phyloP scores from a whole-genome alignment of 2,329 filamentous ascomycete species.

The Orbilia ellipsospora region DNA sequence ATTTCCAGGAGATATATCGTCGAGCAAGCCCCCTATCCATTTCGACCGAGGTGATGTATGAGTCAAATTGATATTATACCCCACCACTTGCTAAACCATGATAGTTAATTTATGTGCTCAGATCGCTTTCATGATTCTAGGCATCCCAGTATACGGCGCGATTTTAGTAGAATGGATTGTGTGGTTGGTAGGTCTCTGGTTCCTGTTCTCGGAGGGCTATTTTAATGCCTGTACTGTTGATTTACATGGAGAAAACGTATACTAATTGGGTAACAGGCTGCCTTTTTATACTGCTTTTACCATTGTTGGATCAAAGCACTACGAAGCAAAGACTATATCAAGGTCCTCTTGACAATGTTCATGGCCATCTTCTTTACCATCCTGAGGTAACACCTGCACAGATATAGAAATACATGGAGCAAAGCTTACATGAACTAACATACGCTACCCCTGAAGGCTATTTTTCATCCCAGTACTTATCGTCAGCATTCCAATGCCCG shows the following conservation, averaged over 20 bases:
- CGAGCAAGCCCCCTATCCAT: constrained; percentile 5
- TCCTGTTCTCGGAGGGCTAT: no score
- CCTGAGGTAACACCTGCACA: constrained; percentile 71
- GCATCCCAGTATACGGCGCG: constrained; percentile 4
- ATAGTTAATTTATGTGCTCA: no score
- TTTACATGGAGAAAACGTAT: no score
- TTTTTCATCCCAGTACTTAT: constrained; percentile 95
- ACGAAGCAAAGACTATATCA: constrained; percentile 89
- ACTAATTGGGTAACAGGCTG: no score
- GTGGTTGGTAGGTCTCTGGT: constrained; percentile 80
- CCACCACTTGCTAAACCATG: no score
- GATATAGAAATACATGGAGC: neutral
- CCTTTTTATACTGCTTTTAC: constrained; percentile 81
- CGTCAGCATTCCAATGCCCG: constrained; percentile 86
- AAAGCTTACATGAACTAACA: neutral
- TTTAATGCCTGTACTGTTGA: no score
- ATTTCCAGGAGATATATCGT: neutral
- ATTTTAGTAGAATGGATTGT: constrained; percentile 87
- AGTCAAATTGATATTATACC: no score
- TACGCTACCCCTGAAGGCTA: constrained; percentile 65
- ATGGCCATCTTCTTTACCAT: constrained; percentile 79
- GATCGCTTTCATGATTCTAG: constrained; percentile 40
- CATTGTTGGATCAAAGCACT: constrained; percentile 76
- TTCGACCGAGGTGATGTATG: constrained; percentile 36
- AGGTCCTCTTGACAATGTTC: constrained; percentile 78